Base-by-base conservation (phyloP, 371 early-diverging fungal genomes). In the Mucor lusitanicus region DNA sequence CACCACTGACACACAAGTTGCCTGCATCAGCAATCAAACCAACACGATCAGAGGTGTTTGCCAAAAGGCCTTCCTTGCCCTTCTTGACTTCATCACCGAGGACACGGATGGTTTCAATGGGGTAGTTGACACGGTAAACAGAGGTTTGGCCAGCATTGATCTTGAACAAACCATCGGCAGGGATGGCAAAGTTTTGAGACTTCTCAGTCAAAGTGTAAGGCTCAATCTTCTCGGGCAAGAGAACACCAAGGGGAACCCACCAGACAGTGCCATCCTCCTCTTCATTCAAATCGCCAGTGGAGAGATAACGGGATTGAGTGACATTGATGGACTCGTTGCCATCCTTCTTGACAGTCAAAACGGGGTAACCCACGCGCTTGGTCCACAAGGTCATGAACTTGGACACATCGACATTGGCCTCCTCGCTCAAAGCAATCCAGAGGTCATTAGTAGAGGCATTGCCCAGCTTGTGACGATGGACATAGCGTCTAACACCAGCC, bases 371-470 rank as follows among this genome's bases (percentile, higher is more conserved):
- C 40, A 88, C 85, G 65, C 90, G 84, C 64, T 85, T 83, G 42
- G 94, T 95, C 97, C 97, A 96, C 17, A 85, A 61, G 37, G 84
- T 80, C 94, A 96, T 93, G 68, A 95, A 86, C 54, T 84, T 48
- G 13, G 82, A 86, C 23, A 94, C 91, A 75, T 91, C 87, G 6
- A 83, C 79, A 39, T 91, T 90, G n/a, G 87, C 85, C 21, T 79
- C 91, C 55, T 86, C 82, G 59, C 84, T 85, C 28, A 95, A 80
- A n/a, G 91, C 87, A 5, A 61, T 68, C 96, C 97, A 97, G 15
- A 97, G 84, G 73, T 95, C 95, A 40, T 73, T 71, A 23, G 94
- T 95, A 48, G 79, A 85, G n/a, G 95, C 91, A 79, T 96, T 96
- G 65, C 83, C 74, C 81, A 89, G 92, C 69, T 87, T 81, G 74